Evolutionary conservation across 345 rosid genomes (phyloP).

Genomic region (Citrus inodora): DNA sequence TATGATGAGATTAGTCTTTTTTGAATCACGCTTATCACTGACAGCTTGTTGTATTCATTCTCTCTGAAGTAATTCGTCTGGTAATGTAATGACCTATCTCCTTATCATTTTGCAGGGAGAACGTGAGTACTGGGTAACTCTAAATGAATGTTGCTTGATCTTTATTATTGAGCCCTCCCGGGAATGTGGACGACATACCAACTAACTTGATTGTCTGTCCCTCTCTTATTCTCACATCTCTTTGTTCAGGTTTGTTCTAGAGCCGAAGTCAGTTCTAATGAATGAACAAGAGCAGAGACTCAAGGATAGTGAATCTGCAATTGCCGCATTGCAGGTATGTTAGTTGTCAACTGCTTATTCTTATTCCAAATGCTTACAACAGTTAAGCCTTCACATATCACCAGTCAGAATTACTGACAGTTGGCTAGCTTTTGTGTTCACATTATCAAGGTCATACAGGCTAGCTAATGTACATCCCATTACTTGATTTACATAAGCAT

Average conservation of each 20-base stretch:
- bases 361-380: neutral
- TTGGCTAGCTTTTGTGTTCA: neutral
- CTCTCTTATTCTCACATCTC: slow-evolving; percentile 18
- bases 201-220: slow-evolving; percentile 18
- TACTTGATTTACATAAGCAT: neutral
- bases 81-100: neutral
- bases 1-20: neutral
- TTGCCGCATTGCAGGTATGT: slow-evolving; percentile 66
- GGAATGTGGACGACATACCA: slow-evolving; percentile 8
- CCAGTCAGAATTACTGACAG: neutral
- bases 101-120: slow-evolving; percentile 71
- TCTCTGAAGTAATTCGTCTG: neutral
- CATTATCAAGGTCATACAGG: neutral
- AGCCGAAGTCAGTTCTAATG: slow-evolving; percentile 61
- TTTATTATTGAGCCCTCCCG: neutral
- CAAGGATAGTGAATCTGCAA: slow-evolving; percentile 81
- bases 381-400: no score
- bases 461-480: neutral
- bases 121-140: slow-evolving; percentile 60
- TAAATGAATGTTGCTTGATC: neutral
- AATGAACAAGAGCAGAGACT: slow-evolving; percentile 82
- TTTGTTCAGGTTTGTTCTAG: slow-evolving; percentile 74
- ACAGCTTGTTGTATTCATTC: neutral
- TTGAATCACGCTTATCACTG: neutral
- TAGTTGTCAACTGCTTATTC: neutral